Conservation (phyloP, 345 rosid genomes). For the Salix exigua region DNA sequence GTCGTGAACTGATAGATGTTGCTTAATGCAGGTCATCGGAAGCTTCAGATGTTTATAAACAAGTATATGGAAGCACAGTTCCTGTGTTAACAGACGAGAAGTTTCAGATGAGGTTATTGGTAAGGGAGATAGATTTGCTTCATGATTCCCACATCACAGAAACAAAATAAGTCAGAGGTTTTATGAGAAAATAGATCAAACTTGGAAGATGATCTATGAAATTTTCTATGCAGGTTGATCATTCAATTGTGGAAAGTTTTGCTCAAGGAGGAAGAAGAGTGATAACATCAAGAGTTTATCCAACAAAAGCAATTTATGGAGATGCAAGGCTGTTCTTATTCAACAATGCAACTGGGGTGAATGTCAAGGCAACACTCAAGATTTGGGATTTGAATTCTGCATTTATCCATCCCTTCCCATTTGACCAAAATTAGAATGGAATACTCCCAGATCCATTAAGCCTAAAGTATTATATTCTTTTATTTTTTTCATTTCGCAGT, state of each 20-base stretch:
- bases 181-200: neutral
- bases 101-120: conserved; percentile 65
- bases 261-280: conserved; percentile 83
- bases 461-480: neutral
- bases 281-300: conserved; percentile 78
- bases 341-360: conserved; percentile 76
- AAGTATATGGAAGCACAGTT: conserved; percentile 59
- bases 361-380: conserved; percentile 60
- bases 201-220: neutral
- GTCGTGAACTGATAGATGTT: neutral
- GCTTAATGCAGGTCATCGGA: conserved; percentile 53
- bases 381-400: conserved; percentile 86
- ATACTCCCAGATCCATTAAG: neutral
- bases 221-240: conserved; percentile 60
- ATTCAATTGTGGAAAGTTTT: conserved; percentile 85
- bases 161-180: neutral
- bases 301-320: conserved; percentile 83
- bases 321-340: conserved; percentile 68
- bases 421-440: conserved; percentile 10
- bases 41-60: conserved; percentile 58
- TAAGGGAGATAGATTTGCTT: conserved; percentile 15
- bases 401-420: conserved; percentile 55
- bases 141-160: neutral
- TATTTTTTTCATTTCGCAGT: neutral
- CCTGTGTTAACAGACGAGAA: conserved; percentile 72